phyloP scores from a whole-genome alignment of 2,329 filamentous ascomycete species.

The Ophiostoma ulmi region DNA sequence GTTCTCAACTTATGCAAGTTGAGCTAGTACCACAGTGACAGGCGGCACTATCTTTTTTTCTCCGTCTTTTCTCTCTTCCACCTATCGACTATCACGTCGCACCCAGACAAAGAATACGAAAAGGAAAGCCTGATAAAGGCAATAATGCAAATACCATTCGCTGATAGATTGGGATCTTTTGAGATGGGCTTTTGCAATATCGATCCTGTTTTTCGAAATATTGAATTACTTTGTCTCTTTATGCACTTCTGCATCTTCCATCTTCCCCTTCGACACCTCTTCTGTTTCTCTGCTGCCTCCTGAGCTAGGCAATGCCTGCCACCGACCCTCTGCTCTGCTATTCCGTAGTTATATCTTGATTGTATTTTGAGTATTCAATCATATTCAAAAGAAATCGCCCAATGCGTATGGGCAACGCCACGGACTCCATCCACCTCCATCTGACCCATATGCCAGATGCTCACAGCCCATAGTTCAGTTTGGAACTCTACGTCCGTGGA shows the following conservation, averaged over 20 bases:
- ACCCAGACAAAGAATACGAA: not conserved
- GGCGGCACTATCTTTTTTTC: no score
- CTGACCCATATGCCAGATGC: not conserved
- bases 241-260: not conserved
- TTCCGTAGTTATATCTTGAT: not conserved
- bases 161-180: not conserved
- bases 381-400: not conserved
- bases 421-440: not conserved
- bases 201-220: not conserved
- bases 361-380: not conserved
- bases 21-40: no score
- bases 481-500: not conserved
- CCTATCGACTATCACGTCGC: not conserved
- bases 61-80: not conserved
- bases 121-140: not conserved
- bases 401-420: not conserved
- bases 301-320: not conserved
- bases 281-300: not conserved
- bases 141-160: not conserved
- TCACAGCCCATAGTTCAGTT: not conserved
- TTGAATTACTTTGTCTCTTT: not conserved
- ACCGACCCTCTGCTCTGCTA: not conserved
- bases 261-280: not conserved
- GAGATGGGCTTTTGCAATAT: not conserved
- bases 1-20: not conserved